These are phyloP conservation scores for Sungouiozyma ichnusensis DNA, from an alignment of 805 yeast genomes.

Conservation along the genomic window DNA sequence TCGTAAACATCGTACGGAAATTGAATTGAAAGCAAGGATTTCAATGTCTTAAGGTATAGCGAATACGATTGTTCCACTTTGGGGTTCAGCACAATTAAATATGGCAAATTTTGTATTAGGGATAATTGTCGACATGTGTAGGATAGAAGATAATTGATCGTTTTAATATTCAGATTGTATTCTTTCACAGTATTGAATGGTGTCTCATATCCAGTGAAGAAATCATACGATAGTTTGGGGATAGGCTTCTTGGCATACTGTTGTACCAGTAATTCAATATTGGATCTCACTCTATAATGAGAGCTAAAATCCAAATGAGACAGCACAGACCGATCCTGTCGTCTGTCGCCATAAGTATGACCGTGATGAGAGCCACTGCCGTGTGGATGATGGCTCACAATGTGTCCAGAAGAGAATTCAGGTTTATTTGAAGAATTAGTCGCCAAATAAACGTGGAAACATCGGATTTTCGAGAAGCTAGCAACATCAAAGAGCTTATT, in stretches of 20 bases:
- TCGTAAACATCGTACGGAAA: conserved; percentile 41
- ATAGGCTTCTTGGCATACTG: conserved; percentile 44
- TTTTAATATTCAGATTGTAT: conserved; percentile 39
- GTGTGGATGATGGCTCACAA: not conserved
- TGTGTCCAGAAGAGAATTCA: not conserved
- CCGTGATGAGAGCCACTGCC: not conserved
- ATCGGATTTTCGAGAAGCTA: not conserved
- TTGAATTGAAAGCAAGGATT: conserved; percentile 35
- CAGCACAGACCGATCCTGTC: conserved; percentile 1
- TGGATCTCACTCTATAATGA: conserved; percentile 47
- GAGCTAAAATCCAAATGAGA: conserved; percentile 31
- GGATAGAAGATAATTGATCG: conserved; percentile 45
- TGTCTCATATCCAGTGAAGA: conserved; percentile 34
- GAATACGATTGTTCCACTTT: conserved; percentile 69
- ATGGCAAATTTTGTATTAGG: conserved; percentile 67
- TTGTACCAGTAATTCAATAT: conserved; percentile 48
- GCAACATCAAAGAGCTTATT: not conserved
- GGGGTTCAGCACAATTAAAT: conserved; percentile 78
- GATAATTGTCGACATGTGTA: conserved; percentile 62
- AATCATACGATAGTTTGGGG: conserved; percentile 43
- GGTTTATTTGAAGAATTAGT: not conserved
- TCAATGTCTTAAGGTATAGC: conserved; percentile 61
- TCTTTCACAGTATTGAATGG: conserved; percentile 25
- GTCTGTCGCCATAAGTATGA: not conserved
- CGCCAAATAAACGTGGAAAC: not conserved